Evolutionary conservation across 2,329 filamentous ascomycete genomes (phyloP).

Genomic region (Coleophoma cylindrospora): DNA sequence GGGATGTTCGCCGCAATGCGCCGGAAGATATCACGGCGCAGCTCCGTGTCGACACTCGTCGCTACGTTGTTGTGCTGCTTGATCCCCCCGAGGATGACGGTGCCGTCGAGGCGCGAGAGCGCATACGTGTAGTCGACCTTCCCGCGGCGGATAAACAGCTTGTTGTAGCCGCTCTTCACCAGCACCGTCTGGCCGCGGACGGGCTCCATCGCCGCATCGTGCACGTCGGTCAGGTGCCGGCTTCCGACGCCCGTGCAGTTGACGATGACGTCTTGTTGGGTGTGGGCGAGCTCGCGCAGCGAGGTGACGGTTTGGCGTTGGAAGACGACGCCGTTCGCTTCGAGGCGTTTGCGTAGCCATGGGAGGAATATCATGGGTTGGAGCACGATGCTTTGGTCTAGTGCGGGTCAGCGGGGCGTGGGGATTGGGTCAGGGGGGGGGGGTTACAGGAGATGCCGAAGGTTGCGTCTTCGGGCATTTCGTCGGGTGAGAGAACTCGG

Average conservation of each 20-base stretch:
- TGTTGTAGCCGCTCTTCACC: neutral
- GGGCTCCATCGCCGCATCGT: neutral
- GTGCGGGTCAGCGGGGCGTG: neutral
- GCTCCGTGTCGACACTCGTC: neutral
- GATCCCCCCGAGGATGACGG: neutral
- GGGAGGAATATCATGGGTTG: neutral
- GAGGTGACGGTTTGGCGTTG: neutral
- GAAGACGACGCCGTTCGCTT: neutral
- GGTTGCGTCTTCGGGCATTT: neutral
- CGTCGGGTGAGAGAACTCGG: neutral
- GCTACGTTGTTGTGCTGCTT: neutral
- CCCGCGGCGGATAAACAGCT: neutral
- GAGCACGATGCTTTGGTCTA: neutral
- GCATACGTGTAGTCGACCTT: neutral
- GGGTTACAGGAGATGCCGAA: neutral
- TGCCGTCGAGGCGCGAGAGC: neutral
- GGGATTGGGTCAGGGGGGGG: neutral
- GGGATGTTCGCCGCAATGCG: neutral
- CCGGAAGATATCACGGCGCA: neutral
- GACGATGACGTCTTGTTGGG: neutral
- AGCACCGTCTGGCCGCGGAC: neutral
- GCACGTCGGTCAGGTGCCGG: neutral
- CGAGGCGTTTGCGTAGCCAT: neutral
- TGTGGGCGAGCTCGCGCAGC: neutral
- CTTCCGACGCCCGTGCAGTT: neutral